Conservation (phyloP, 495 filamentous ascomycete species). For the Aspergillus asperescens region DNA sequence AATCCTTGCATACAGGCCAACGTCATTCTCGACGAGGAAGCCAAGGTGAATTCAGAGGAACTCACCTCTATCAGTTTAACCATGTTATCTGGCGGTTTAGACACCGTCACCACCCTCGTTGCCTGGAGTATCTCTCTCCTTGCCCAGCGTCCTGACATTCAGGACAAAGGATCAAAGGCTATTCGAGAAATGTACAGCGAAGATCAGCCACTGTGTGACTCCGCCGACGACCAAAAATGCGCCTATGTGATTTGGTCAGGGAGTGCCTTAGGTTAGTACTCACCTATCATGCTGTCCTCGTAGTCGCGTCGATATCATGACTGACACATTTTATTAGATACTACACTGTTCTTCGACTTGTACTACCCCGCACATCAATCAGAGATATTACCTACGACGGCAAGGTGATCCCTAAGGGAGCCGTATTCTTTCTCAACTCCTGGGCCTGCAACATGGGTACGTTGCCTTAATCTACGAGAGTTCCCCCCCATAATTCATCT, state of each 20-base stretch:
- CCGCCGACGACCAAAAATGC: slow-evolving; percentile 57
- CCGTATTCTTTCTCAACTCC: slow-evolving; percentile 58
- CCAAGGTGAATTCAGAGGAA: slow-evolving; percentile 52
- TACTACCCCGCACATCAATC: slow-evolving; percentile 54
- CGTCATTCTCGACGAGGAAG: slow-evolving; percentile 57
- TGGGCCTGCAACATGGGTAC: slow-evolving; percentile 62
- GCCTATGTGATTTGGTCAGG: slow-evolving; percentile 54
- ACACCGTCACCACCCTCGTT: slow-evolving; percentile 58
- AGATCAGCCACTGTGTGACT: slow-evolving; percentile 51
- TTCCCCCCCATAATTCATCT: background rate
- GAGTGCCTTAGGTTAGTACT: slow-evolving; percentile 49
- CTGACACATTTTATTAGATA: slow-evolving; percentile 29
- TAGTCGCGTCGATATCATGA: background rate
- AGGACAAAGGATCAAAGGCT: slow-evolving; percentile 51
- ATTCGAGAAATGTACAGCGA: slow-evolving; percentile 51
- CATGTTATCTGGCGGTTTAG: slow-evolving; percentile 57
- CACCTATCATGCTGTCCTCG: background rate
- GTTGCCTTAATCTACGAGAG: background rate
- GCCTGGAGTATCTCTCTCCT: slow-evolving; percentile 59
- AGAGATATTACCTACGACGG: slow-evolving; percentile 56
- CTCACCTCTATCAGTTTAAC: slow-evolving; percentile 59
- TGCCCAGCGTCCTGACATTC: slow-evolving; percentile 54
- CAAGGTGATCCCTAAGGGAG: slow-evolving; percentile 51
- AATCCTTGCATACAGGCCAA: slow-evolving; percentile 62
- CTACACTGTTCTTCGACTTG: slow-evolving; percentile 57